Evolutionary conservation across 2,329 filamentous ascomycete genomes (phyloP), one percentile per base, ranked within the genome.

Genomic region (Cyanodermella asteris): DNA sequence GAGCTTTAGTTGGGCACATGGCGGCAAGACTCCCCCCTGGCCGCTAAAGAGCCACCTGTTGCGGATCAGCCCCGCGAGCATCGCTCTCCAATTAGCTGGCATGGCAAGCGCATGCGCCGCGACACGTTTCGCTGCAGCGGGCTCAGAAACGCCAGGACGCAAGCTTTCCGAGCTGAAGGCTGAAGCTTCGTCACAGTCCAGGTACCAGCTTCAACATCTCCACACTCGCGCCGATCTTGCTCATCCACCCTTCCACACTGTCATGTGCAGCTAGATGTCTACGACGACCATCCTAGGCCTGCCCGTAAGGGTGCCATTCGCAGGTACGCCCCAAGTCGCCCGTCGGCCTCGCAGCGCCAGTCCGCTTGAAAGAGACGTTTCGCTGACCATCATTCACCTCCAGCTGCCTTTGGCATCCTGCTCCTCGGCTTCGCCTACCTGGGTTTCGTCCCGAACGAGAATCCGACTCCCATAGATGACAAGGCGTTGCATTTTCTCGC

Each of bases 281-380:
- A n/a, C n/a, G n/a, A n/a, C n/a, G n/a, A n/a, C 12, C 18, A 18
- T 28, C 30, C 22, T 19, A 36, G 47, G 35, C 13, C 87, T 91
- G 74, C 75, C 77, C 50, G 78, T 93, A 55, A 69, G 82, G 43
- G 65, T 81, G 40, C 74, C 76, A 28, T 91, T 91, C 45, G 80
- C 80, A 54, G 77, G 82, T 87, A 56, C 42, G 66, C 55, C 32
- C 16, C 29, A 12, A 15, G 21, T 23, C 26, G 21, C 22, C 20
- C 26, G 16, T 7, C 22, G 23, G 13, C 23, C 18, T 9, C 21
- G 20, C 15, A 18, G 20, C 16, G n/a, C n/a, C n/a, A n/a, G n/a
- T 20, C 18, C 14, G 18, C 13, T 23, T 25, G 17, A 20, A 22
- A 16, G 18, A 7, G 4, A 27, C 17, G 7, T 13, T 10, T 21